A percentile compares a stretch with the other conserved stretches of the same genome.
Evolutionary conservation across 106 monocot genomes (phyloP).

Genomic region (Narthecium ossifragum): DNA sequence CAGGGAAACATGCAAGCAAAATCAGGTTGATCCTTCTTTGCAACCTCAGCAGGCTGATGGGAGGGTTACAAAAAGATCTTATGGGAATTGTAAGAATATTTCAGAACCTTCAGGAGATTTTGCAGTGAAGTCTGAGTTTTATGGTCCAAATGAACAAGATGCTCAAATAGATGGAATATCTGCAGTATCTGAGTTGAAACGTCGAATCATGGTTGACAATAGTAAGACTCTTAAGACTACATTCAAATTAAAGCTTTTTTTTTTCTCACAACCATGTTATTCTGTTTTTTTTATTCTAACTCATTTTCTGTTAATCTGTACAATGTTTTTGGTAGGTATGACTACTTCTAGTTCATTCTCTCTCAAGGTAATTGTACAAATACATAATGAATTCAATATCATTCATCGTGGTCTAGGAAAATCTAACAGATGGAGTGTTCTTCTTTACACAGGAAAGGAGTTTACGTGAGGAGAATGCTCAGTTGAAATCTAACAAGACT

Average conservation of each 20-base stretch:
- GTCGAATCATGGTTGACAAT: conserved; percentile 13
- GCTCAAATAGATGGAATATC: conserved; percentile 15
- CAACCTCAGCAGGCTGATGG: conserved; percentile 1
- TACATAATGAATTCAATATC: too few species aligned
- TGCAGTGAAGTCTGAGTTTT: background rate
- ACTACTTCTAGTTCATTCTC: conserved; percentile 16
- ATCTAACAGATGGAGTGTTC: too few species aligned
- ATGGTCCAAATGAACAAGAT: conserved; percentile 3
- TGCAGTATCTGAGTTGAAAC: conserved; percentile 28
- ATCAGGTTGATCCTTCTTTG: background rate
- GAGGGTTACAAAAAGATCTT: background rate
- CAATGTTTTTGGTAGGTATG: conserved; percentile 27
- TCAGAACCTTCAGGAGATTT: background rate
- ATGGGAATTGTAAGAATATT: conserved; percentile 11
- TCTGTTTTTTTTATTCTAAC: background rate
- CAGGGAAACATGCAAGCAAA: conserved; percentile 13
- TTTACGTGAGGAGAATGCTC: conserved; percentile 9
- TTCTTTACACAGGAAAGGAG: conserved; percentile 21
- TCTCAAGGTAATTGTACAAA: conserved; percentile 32
- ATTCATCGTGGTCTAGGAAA: too few species aligned
- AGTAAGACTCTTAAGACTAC: too few species aligned
- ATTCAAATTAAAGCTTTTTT: background rate
- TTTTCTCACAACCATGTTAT: background rate
- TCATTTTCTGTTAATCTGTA: background rate
- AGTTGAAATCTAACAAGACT: conserved; percentile 21